These are phyloP conservation scores for Aspergillus sp. DNA, from an alignment of 2,329 filamentous ascomycete species.

Conservation along the genomic window DNA sequence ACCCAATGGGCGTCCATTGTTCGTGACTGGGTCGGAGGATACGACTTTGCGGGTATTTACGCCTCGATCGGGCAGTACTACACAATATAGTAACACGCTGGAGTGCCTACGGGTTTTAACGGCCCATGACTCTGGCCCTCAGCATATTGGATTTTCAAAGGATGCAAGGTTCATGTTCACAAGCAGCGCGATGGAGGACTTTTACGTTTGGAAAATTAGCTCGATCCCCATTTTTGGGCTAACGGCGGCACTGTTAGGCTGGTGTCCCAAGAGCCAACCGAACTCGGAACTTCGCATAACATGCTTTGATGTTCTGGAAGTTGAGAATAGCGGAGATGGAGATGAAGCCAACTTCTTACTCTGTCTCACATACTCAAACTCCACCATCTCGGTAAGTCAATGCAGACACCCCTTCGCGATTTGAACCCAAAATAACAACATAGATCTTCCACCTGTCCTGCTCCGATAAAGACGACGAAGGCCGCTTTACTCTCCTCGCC, in stretches of 20 bases:
- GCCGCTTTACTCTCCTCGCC: constrained; percentile 51
- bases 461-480: constrained; percentile 9
- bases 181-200: constrained; percentile 84
- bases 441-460: constrained; percentile 53
- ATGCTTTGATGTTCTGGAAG: constrained; percentile 68
- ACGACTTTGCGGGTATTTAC: constrained; percentile 73
- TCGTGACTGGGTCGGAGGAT: constrained; percentile 73
- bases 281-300: constrained; percentile 76
- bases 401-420: background rate
- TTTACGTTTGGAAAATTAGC: constrained; percentile 78
- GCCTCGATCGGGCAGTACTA: constrained; percentile 22
- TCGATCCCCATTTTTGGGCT: constrained; percentile 58
- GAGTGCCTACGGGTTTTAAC: constrained; percentile 69
- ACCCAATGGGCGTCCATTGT: constrained; percentile 38
- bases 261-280: constrained; percentile 53
- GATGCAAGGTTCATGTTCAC: constrained; percentile 76
- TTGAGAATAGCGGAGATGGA: constrained; percentile 29
- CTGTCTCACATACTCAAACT: constrained; percentile 82
- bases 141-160: constrained; percentile 74
- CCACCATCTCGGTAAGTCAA: constrained; percentile 63
- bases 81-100: constrained; percentile 34
- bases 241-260: constrained; percentile 58
- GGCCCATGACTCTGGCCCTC: constrained; percentile 81
- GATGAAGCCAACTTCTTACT: constrained; percentile 57
- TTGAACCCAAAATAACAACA: constrained; percentile 18